Evolutionary conservation across 129 eudicot species (phyloP).

Genomic region (Centaurea solstitialis): DNA sequence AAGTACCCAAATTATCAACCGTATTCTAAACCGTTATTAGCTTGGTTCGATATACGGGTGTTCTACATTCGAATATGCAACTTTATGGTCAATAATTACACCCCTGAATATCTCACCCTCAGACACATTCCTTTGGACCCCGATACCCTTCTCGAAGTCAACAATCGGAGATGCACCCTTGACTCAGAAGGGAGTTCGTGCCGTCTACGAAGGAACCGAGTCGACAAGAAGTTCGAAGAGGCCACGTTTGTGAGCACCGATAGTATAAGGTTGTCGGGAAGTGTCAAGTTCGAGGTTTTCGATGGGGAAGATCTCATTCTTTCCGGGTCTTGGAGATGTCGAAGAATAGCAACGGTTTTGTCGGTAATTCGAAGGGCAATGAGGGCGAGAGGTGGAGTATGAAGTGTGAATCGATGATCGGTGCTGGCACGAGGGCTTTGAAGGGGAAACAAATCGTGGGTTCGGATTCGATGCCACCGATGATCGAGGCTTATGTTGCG

Average conservation of each 20-base stretch:
- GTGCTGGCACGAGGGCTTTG: conserved; percentile 49
- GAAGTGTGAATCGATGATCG: conserved; percentile 63
- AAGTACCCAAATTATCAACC: conserved; percentile 52
- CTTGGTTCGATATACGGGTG: conserved; percentile 78
- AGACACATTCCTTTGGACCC: conserved; percentile 66
- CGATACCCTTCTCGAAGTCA: conserved; percentile 77
- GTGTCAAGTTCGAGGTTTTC: conserved; percentile 77
- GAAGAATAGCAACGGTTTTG: conserved; percentile 35
- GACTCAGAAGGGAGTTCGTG: conserved; percentile 64
- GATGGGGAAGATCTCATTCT: conserved; percentile 62
- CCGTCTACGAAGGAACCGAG: conserved; percentile 58
- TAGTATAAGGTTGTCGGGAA: conserved; percentile 66
- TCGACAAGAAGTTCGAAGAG: conserved; percentile 78
- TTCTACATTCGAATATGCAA: conserved; percentile 77
- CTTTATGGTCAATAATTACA: conserved; percentile 56
- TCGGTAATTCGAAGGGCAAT: conserved; percentile 40
- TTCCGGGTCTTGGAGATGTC: conserved; percentile 72
- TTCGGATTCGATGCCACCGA: conserved; percentile 54
- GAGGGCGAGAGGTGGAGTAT: conserved; percentile 59
- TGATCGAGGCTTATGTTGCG: conserved; percentile 76
- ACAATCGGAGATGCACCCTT: conserved; percentile 59
- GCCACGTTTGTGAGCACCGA: conserved; percentile 88
- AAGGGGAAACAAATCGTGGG: conserved; percentile 65
- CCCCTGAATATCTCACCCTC: conserved; percentile 68
- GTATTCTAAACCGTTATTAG: conserved; percentile 40